phyloP scores from a whole-genome alignment of 2,329 filamentous ascomycete species.

The Pseudogymnoascus destructans region DNA sequence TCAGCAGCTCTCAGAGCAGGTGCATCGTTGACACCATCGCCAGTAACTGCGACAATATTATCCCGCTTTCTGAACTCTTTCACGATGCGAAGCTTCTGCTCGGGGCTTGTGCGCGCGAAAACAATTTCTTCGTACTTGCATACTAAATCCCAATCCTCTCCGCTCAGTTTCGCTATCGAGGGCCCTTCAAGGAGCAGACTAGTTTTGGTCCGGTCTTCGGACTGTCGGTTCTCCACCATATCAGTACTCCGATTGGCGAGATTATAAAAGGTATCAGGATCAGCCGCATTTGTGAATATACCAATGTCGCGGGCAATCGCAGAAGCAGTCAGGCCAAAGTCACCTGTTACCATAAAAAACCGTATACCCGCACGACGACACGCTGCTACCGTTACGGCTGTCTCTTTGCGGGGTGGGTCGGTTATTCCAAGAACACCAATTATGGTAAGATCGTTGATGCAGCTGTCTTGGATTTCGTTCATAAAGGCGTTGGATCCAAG shows the following conservation, averaged over 20 bases:
- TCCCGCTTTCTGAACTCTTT: conserved; percentile 28
- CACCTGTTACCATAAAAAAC: conserved; percentile 66
- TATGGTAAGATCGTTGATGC: conserved; percentile 33
- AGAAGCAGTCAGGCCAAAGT: conserved; percentile 59
- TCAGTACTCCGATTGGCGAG: conserved; percentile 11
- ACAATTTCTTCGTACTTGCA: conserved; percentile 39
- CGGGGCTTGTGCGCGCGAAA: conserved; percentile 32
- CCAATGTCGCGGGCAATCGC: conserved; percentile 59
- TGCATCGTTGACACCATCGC: conserved; percentile 36
- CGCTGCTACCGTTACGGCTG: conserved; percentile 41
- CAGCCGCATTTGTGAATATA: conserved; percentile 39
- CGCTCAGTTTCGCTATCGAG: conserved; percentile 17
- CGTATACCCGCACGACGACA: conserved; percentile 56
- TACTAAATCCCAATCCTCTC: conserved; percentile 33
- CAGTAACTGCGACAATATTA: conserved; percentile 34
- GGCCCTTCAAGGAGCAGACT: conserved; percentile 17
- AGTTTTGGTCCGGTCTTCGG: not conserved
- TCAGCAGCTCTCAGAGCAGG: conserved; percentile 45
- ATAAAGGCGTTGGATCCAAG: conserved; percentile 35
- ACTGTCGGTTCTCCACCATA: conserved; percentile 1
- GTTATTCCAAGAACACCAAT: conserved; percentile 38
- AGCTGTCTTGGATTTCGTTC: conserved; percentile 32
- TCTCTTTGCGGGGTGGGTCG: conserved; percentile 44
- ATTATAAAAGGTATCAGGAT: conserved; percentile 30
- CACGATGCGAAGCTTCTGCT: conserved; percentile 32